Evolutionary conservation across 208 protist species (phyloP), one percentile per base, ranked within the genome.

Genomic region (Leishmania braziliensis): DNA sequence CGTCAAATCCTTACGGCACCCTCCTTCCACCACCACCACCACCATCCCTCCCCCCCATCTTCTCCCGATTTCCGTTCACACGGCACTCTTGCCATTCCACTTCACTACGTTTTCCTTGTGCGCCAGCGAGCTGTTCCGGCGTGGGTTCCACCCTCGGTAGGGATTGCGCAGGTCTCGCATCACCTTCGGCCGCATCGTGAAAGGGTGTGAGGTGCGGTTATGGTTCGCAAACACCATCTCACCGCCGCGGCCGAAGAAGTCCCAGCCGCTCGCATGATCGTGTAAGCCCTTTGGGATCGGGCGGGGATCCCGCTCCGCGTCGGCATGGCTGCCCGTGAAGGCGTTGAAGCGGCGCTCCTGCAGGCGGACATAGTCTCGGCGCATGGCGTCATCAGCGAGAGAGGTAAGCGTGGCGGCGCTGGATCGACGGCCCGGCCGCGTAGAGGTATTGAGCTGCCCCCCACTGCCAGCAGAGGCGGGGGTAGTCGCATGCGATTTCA

Each of bases 191-290:
- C 86, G 90, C 89, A 95, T 93, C 48, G 87, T 89, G 70, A 95
- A 87, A 2, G 89, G 90, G 77, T 96, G 88, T 26, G 93, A 82
- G 0, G 85, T 95, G 48, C 88, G 79, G 46, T 78, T 85, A 82
- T 89, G 88, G 77, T 97, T 97, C 53, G 65, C 18, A 63, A 96
- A 98, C 46, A 94, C 90, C 95, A 95, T 96, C 81, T 96, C 92
- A 0, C 95, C 95, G 60, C 91, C 93, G 10, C 93, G 90, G 5
- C 92, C 91, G 66, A 88, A 93, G 83, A 95, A 97, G 81, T 94
- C 90, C 92, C 93, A 98, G 3, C 95, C 95, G 76, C 84, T 97
- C 6, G 93, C 93, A 18, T 86, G 81, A 79, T 98, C 95, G 80
- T 98, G 93, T 36, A 96, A 81, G 4, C 95, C 95, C 43, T 92